Base-by-base conservation (phyloP, 176 grass and related monocot species). In the Rhynchospora pubera region DNA sequence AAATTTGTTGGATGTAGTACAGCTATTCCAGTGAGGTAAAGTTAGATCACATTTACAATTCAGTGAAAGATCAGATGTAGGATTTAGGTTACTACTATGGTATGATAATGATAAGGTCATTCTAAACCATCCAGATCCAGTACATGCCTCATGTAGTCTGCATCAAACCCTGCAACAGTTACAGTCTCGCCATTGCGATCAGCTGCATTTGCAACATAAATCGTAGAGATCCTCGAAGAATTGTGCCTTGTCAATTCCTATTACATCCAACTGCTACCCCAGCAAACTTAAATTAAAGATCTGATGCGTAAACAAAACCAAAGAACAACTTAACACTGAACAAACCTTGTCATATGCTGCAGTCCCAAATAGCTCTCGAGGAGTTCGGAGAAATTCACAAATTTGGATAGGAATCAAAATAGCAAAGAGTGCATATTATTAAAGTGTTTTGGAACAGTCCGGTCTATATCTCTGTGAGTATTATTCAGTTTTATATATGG, bases 171-270 rank as follows among this genome's bases (percentile, higher is more conserved):
- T 12, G 95, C 92, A 77, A 98, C 81, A 44, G 94, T 83, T 34
- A 91, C 79, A 69, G 88, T 90, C 87, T 94, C 94, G 32, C 95
- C 92, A 89, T 98, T 92, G 65, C 4, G 74, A 9, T 98, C 95
- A 26, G 90, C 92, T 69, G 90, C 90, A 82, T 93, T n/a, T 91
- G 87, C 90, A 87, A 80, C 95, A 94, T 78, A 94, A 98, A 84
- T 93, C 89, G 24, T 94, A 88, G 52, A 98, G 87, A 85, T 94
- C 92, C 18, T 67, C 92, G 21, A 98, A 98, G 79, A 98, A 98
- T 66, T 98, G 92, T 19, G 95, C 95, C 83, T 98, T 92, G 84
- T 98, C 95, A 62, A 98, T 93, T 57, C 95, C 95, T 84, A 98
- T 98, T 65, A 94, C 90, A 83, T 98, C 95, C 60, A 98, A 75